These are phyloP conservation scores for Neurospora sp. DNA, from an alignment of 495 filamentous ascomycete species.

Conservation along the genomic window DNA sequence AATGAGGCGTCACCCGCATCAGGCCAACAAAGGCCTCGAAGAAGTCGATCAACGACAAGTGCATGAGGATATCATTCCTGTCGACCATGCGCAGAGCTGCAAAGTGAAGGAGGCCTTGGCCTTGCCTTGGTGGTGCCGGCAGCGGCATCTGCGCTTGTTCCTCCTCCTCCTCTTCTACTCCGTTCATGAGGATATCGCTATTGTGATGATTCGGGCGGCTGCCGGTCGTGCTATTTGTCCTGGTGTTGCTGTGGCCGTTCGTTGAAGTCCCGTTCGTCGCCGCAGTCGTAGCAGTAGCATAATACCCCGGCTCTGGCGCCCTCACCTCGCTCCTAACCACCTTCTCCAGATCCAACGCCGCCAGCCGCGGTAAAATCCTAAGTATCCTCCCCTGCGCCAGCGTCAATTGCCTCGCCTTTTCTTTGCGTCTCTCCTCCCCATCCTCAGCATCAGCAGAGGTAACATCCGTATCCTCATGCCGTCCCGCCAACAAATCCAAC, in stretches of 20 bases:
- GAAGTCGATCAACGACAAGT: conserved; percentile 68
- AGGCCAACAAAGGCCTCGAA: conserved; percentile 54
- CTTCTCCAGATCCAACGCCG: conserved; percentile 50
- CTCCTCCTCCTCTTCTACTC: neutral
- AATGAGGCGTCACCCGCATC: conserved; percentile 35
- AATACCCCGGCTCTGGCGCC: conserved; percentile 48
- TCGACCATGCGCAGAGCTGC: conserved; percentile 67
- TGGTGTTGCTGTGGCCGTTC: neutral
- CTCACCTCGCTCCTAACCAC: conserved; percentile 46
- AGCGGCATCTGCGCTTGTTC: conserved; percentile 1
- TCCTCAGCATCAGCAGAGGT: neutral
- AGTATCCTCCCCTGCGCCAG: conserved; percentile 71
- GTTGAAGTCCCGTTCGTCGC: neutral
- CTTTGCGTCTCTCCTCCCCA: neutral
- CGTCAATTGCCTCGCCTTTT: conserved; percentile 50
- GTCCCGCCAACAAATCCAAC: conserved; percentile 48
- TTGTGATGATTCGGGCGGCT: neutral
- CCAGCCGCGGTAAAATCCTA: conserved; percentile 57
- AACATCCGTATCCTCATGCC: conserved; percentile 27
- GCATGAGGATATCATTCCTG: conserved; percentile 65
- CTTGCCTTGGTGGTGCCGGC: conserved; percentile 15
- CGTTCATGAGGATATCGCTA: conserved; percentile 15
- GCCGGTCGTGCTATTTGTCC: neutral
- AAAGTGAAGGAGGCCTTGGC: conserved; percentile 59
- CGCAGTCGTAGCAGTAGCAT: neutral